Conservation (phyloP, 2,329 filamentous ascomycete species). For the Clarireedia paspali region DNA sequence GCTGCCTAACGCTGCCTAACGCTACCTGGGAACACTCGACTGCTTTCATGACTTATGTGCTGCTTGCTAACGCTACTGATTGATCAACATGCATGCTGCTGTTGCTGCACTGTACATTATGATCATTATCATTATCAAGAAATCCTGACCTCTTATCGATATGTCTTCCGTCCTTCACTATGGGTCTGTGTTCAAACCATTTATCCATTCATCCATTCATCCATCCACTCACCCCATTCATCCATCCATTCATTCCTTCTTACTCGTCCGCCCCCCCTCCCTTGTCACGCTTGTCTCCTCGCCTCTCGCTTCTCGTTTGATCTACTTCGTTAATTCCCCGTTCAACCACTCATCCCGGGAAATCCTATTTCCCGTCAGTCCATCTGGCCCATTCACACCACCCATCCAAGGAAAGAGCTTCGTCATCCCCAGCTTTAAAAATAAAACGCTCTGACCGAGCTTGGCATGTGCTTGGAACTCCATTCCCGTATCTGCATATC, state of each 20-base stretch:
- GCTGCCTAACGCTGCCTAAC: too few species aligned
- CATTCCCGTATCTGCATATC: neutral
- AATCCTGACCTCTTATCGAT: too few species aligned
- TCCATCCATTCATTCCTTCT: neutral
- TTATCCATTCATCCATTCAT: neutral
- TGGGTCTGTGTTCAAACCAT: neutral
- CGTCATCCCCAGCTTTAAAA: neutral
- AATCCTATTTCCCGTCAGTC: neutral
- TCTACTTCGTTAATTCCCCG: neutral
- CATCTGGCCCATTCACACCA: neutral
- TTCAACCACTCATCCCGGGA: neutral
- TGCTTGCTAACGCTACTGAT: too few species aligned
- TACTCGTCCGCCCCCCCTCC: too few species aligned
- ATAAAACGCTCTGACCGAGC: neutral
- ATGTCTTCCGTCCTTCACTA: too few species aligned
- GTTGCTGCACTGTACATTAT: too few species aligned
- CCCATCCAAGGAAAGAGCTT: constrained; percentile 2
- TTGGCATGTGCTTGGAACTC: neutral
- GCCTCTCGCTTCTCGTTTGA: neutral
- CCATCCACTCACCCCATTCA: neutral
- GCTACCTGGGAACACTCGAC: too few species aligned
- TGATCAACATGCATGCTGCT: too few species aligned
- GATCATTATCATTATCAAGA: too few species aligned
- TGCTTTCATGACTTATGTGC: too few species aligned
- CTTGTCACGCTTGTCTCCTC: neutral